phyloP scores from a whole-genome alignment of 768 basidiomycete species.

The Termitomyces sp. region DNA sequence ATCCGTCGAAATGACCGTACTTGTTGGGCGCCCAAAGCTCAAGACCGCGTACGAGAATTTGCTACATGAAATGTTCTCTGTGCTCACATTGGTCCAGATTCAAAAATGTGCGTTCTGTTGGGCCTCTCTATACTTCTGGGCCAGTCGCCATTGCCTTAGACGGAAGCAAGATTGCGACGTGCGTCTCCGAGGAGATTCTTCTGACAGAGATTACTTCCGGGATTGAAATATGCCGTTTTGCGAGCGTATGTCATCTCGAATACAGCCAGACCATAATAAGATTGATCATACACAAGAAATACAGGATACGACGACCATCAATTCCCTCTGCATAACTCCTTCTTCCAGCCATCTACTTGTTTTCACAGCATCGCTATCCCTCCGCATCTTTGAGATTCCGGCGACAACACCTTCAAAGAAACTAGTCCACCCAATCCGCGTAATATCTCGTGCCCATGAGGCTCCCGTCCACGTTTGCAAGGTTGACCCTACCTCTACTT shows the following conservation, averaged over 20 bases:
- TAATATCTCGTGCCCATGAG: slow-evolving; percentile 83
- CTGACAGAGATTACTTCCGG: slow-evolving; percentile 80
- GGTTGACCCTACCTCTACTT: slow-evolving; percentile 80
- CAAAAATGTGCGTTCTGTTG: slow-evolving; percentile 68
- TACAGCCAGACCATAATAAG: background rate
- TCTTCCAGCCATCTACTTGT: slow-evolving; percentile 72
- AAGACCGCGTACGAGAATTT: slow-evolving; percentile 57
- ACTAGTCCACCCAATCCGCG: slow-evolving; percentile 65
- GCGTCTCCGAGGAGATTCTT: slow-evolving; percentile 82
- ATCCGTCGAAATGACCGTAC: slow-evolving; percentile 29
- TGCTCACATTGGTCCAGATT: slow-evolving; percentile 48
- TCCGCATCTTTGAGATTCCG: slow-evolving; percentile 84
- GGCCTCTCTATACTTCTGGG: slow-evolving; percentile 86
- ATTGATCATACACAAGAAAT: slow-evolving; percentile 1
- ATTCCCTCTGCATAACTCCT: slow-evolving; percentile 78
- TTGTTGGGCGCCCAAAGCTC: slow-evolving; percentile 40
- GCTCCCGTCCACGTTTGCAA: slow-evolving; percentile 91
- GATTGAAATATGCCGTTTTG: slow-evolving; percentile 72
- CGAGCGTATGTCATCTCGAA: slow-evolving; percentile 58
- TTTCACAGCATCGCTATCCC: slow-evolving; percentile 76
- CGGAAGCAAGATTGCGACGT: slow-evolving; percentile 78
- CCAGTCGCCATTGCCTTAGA: slow-evolving; percentile 78
- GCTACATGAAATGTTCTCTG: background rate
- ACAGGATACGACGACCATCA: slow-evolving; percentile 84
- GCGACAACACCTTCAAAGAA: slow-evolving; percentile 38